Evolutionary conservation across 768 basidiomycete genomes (phyloP), one percentile per base, ranked within the genome.

Genomic region (Mycena pura): DNA sequence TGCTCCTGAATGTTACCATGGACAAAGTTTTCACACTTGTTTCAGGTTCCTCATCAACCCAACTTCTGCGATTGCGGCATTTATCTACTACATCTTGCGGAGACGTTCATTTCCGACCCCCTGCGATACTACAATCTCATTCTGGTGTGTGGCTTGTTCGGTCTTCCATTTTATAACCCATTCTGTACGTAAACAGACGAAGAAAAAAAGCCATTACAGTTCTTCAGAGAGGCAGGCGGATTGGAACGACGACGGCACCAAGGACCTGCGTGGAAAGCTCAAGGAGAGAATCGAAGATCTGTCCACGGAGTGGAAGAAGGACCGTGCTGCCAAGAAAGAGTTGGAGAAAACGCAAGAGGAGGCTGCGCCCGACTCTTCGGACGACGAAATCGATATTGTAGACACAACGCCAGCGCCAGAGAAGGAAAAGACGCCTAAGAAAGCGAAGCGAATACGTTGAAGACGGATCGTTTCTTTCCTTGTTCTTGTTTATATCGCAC

Each of bases 41-140:
- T 65, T 31, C 32, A 96, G 93, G 93, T 95, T 4, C 96, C 96
- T 4, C 78, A 80, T 22, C 97, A 99, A 70, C 86, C 87, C 15
- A 98, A 99, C 70, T 92, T 80, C 64, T 92, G 89, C 69, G 96
- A 98, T 72, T 99, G 97, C 66, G 97, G 97, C 6, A 72, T 97
- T 27, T 99, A 93, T 73, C 81, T 99, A 13, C 78, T 99, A 11
- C 95, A 99, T 69, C 93, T 93, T 49, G 91, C 89, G 8, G 79
- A 87, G 66, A 86, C 84, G 0, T 92, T 99, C 70, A 84, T 97
- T 74, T 75, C 70, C 8, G 76, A 90, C 52, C 90, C 93, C 0
- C 69, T 73, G 0, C 70, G 75, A 17, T 85, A 88, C 57, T 77
- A 80, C 51, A 64, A 78, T 9, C 74, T 81, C 29, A 88, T 93